phyloP scores from a whole-genome alignment of 1,139 yeast genomes.

The Yueomyces sp. region DNA sequence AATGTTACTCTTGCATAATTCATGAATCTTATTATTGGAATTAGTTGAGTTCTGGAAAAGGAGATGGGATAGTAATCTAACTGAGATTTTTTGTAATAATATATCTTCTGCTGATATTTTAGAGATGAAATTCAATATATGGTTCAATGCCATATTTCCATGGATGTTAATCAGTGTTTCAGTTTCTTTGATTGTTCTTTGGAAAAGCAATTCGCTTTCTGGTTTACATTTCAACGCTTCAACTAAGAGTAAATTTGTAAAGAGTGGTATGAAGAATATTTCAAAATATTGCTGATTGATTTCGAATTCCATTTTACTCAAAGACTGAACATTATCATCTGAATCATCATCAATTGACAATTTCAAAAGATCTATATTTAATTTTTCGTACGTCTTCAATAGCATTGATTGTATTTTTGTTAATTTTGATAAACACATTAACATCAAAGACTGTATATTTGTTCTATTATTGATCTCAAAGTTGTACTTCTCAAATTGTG shows the following conservation, averaged over 20 bases:
- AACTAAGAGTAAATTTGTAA: conserved; percentile 22
- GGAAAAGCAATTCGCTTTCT: conserved; percentile 1
- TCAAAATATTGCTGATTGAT: conserved; percentile 21
- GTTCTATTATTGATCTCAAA: conserved; percentile 11
- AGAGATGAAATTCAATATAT: conserved; percentile 25
- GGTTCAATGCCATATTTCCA: conserved; percentile 29
- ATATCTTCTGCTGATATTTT: conserved; percentile 20
- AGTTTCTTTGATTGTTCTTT: conserved; percentile 10
- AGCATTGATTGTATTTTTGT: conserved; percentile 7
- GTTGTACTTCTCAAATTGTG: conserved; percentile 5
- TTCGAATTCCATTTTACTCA: conserved; percentile 9
- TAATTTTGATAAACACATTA: conserved; percentile 4
- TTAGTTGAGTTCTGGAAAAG: conserved; percentile 19
- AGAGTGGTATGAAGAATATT: conserved; percentile 22
- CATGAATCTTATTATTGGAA: conserved; percentile 6
- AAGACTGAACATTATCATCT: conserved; percentile 1
- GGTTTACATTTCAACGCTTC: conserved; percentile 10
- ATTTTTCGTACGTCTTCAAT: conserved; percentile 9
- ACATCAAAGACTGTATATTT: conserved; percentile 13
- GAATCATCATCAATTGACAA: conserved; percentile 1
- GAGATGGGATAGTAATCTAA: conserved; percentile 24
- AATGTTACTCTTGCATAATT: conserved; percentile 15
- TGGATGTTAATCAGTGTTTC: conserved; percentile 24
- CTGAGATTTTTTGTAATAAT: conserved; percentile 22
- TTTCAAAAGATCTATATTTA: conserved; percentile 9